Base-by-base conservation (phyloP, 1,284 basidiomycete species). In the Ceratobasidium sp. region DNA sequence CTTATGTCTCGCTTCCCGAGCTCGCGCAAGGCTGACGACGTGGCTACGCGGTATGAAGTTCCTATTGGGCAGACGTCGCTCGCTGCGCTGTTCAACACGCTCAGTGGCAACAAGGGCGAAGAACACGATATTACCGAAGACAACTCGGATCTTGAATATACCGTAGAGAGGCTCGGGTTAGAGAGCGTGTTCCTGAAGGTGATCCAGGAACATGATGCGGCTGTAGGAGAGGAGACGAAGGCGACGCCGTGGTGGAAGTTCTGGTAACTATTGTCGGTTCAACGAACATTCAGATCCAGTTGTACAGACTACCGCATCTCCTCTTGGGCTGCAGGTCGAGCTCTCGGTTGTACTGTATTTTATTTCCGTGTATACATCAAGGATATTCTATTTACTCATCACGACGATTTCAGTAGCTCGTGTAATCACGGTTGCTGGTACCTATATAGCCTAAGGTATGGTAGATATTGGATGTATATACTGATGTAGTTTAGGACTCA, bases 171-270 rank as follows among this genome's bases (percentile, higher is more conserved):
- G 79, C 89, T 91, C 4, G 90, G 89, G 13, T 82, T 94, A 79
- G 93, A 94, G 84, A 93, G 90, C 80, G 90, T 93, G 33, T 94
- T 94, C 84, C 83, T 94, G 82, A 92, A 93, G 83, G 91, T 94
- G 39, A 92, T 93, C 76, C 85, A 91, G 12, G 66, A 77, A 23
- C 66, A 56, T n/a, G 76, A 77, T 26, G 63, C 10, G 28, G 28
- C 42, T 51, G 44, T 46, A 2, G 23, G 28, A 44, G 28, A 28
- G n/a, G 39, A 15, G n/a, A 18, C 60, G n/a, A 60, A 26, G 49
- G 33, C n/a, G n/a, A 53, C 18, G 23, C 46, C 9, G 7, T 73
- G 58, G 71, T 63, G 71, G 71, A 51, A 63, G 23, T 63, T 61
- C 33, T 73, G 44, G 71, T 73, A 46, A 44, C 13, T 63, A 4